A percentile compares a stretch with the other conserved stretches of the same genome.
phyloP scores from a whole-genome alignment of 352 stramenopile genomes.

The Hyaloperonospora brassicae region DNA sequence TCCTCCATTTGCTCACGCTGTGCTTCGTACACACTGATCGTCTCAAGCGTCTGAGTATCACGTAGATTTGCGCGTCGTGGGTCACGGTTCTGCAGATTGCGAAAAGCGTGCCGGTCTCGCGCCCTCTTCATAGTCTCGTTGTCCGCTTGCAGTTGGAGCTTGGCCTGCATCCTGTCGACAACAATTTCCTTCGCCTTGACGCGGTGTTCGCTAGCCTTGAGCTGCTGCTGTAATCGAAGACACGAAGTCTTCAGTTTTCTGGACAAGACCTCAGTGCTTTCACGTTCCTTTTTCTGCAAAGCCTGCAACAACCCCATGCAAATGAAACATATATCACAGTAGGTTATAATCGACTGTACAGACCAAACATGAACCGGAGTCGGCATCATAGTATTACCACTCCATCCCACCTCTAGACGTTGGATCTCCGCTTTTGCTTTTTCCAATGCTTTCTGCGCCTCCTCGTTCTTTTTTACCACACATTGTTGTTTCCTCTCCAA shows the following conservation, averaged over 20 bases:
- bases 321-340: slow-evolving; percentile 3
- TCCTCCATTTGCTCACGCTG: slow-evolving; percentile 66
- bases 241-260: slow-evolving; percentile 60
- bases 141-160: slow-evolving; percentile 70
- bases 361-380: slow-evolving; percentile 9
- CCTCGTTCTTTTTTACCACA: slow-evolving; percentile 46
- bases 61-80: slow-evolving; percentile 42
- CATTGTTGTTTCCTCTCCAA: slow-evolving; percentile 36
- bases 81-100: slow-evolving; percentile 58
- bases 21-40: slow-evolving; percentile 60
- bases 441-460: slow-evolving; percentile 33
- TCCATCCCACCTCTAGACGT: slow-evolving; percentile 40
- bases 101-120: slow-evolving; percentile 51
- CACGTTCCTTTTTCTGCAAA: slow-evolving; percentile 39
- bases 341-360: slow-evolving; percentile 1
- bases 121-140: slow-evolving; percentile 58
- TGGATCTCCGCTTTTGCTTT: slow-evolving; percentile 45
- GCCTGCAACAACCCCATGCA: slow-evolving; percentile 21
- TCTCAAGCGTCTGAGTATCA: slow-evolving; percentile 62
- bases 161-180: slow-evolving; percentile 73
- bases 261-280: slow-evolving; percentile 35
- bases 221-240: slow-evolving; percentile 67
- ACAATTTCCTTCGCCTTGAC: slow-evolving; percentile 83
- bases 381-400: slow-evolving; percentile 2
- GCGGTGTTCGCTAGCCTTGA: slow-evolving; percentile 81